Evolutionary conservation across 2,329 filamentous ascomycete species (phyloP).

Genomic region (Paraphaeosphaeria sporulosa): DNA sequence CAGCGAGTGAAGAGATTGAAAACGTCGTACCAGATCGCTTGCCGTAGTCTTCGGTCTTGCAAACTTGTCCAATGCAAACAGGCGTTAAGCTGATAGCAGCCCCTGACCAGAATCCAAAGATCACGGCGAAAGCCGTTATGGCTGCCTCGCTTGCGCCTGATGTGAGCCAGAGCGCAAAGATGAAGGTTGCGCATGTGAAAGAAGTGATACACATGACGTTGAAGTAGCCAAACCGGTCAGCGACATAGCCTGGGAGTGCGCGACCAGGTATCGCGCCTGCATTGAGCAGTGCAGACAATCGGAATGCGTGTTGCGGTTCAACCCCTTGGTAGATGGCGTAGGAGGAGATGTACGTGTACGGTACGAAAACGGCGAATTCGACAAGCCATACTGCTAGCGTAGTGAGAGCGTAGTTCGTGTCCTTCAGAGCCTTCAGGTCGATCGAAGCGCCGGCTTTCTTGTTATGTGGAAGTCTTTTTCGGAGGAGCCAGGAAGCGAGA

Average conservation of each 20-base stretch:
- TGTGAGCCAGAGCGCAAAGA: conserved; percentile 64
- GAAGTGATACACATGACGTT: conserved; percentile 62
- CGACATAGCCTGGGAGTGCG: conserved; percentile 61
- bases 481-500: conserved; percentile 49
- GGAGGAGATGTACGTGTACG: conserved; percentile 60
- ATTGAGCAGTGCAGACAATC: conserved; percentile 60
- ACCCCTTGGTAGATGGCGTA: conserved; percentile 53
- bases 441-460: conserved; percentile 40
- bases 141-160: conserved; percentile 56
- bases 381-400: conserved; percentile 49
- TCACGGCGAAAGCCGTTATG: conserved; percentile 68
- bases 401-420: conserved; percentile 28
- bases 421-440: conserved; percentile 45
- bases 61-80: conserved; percentile 72
- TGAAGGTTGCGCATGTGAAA: conserved; percentile 49
- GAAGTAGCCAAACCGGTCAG: conserved; percentile 61
- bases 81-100: conserved; percentile 70
- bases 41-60: conserved; percentile 73
- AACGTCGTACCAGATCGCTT: conserved; percentile 70
- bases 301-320: conserved; percentile 22
- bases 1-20: conserved; percentile 67
- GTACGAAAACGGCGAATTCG: conserved; percentile 69
- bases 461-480: conserved; percentile 56
- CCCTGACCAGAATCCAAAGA: conserved; percentile 74
- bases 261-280: conserved; percentile 57